Conservation (phyloP, 1,284 basidiomycete species). For the Fistulinella staudtii region DNA sequence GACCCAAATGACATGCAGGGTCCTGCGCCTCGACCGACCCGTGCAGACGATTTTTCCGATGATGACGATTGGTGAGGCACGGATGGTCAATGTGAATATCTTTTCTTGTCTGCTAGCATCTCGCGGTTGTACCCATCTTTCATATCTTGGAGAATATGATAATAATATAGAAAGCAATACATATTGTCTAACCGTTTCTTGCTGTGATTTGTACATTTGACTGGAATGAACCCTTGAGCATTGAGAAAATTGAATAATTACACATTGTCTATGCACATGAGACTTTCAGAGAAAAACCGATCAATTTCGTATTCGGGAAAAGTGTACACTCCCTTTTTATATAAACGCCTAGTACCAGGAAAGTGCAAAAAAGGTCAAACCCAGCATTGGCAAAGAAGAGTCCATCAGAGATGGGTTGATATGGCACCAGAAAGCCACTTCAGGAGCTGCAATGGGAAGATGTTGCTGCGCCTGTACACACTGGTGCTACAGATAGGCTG, state of each 20-base stretch:
- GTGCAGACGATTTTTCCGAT: constrained; percentile 25
- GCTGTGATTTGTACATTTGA: too few species aligned
- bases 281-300: too few species aligned
- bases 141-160: too few species aligned
- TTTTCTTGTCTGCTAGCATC: too few species aligned
- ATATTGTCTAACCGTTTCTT: too few species aligned
- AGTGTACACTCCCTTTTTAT: constrained; percentile 16
- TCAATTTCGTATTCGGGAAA: too few species aligned
- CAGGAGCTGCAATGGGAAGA: constrained; percentile 31
- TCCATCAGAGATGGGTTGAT: constrained; percentile 12
- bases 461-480: constrained; percentile 34
- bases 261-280: too few species aligned
- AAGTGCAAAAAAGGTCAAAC: neutral
- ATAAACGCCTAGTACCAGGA: constrained; percentile 9
- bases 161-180: too few species aligned
- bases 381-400: constrained; percentile 10
- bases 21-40: constrained; percentile 3
- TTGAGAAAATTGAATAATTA: too few species aligned
- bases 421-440: constrained; percentile 34
- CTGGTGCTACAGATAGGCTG: constrained; percentile 16
- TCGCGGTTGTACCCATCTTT: too few species aligned
- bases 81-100: too few species aligned
- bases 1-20: constrained; percentile 20
- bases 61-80: constrained; percentile 27
- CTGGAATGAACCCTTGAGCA: too few species aligned